Evolutionary conservation across 1,284 basidiomycete species (phyloP), one percentile per base, ranked within the genome.

Genomic region (Trametes sp.): DNA sequence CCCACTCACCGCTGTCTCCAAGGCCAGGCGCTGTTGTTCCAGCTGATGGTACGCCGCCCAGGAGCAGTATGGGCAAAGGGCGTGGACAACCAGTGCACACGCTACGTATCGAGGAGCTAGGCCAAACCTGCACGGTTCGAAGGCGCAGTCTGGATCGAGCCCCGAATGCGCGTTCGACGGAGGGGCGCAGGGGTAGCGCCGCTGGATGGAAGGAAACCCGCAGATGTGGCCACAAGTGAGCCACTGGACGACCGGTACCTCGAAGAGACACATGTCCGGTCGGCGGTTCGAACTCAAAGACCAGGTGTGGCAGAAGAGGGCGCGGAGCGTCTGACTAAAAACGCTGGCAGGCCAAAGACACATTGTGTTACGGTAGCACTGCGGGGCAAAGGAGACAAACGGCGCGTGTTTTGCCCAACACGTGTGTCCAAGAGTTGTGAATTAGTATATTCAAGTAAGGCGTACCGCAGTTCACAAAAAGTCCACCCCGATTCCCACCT

Each of bases 401-500:
- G 23, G 7, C 21, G 4, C 11, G 23, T 46, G 5, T 26, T 13
- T 46, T 14, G 4, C 9, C 24, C 11, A 28, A 11, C 10, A 28
- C 21, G 16, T 8, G 14, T 19, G 42, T 21, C 8, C 21, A 6
- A 16, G 11, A 46, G 24, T 46, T n/a, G 23, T 41, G 11, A 60
- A 52, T 42, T 61, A 57, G 62, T 63, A 65, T 65, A 57, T 64
- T 61, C 62, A 67, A 51, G 52, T 54, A 49, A 58, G 57, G 58
- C 61, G 52, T 54, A 61, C 62, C 54, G 14, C 55, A 36, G 29
- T 53, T 75, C 80, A 92, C 72, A 93, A 71, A 73, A 92, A 97
- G 70, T 96, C 94, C 59, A 99, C 75, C 0, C 97, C 98, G 64
- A 99, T 87, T 3, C 98, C 97, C 26, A 98, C 86, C 74, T 98